Percentiles rank a stretch among this genome's conserved stretches.
Evolutionary conservation across 495 filamentous ascomycete genomes (phyloP).

Genomic region (Podospora pseudopauciseta): DNA sequence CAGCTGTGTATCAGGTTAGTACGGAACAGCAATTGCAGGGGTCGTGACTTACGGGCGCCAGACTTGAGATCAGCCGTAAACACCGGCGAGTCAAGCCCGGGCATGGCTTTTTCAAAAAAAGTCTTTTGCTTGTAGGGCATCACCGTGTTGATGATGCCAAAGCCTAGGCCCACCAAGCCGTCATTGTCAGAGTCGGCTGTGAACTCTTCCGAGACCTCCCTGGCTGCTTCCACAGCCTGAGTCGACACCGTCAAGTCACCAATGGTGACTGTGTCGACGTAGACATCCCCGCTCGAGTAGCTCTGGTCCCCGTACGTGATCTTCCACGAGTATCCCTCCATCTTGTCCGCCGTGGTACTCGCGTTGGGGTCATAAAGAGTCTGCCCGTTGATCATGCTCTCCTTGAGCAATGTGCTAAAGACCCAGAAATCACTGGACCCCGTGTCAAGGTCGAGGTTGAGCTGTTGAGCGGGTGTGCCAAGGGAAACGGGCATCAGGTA

Average conservation of each 20-base stretch:
- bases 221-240: constrained; percentile 70
- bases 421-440: constrained; percentile 71
- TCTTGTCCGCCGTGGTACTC: constrained; percentile 44
- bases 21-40: not conserved
- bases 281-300: constrained; percentile 62
- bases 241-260: constrained; percentile 57
- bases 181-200: constrained; percentile 56
- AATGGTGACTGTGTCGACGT: constrained; percentile 64
- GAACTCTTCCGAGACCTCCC: constrained; percentile 58
- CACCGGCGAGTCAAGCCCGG: constrained; percentile 53
- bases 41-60: constrained; percentile 36
- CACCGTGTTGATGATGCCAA: constrained; percentile 68
- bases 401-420: constrained; percentile 33
- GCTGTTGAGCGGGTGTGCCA: constrained; percentile 52
- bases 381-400: constrained; percentile 45
- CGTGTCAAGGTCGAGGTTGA: constrained; percentile 72
- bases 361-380: constrained; percentile 54
- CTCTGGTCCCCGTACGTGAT: constrained; percentile 73
- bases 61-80: constrained; percentile 69
- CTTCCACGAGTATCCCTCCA: constrained; percentile 57
- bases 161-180: constrained; percentile 69
- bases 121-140: constrained; percentile 59
- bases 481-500: constrained; percentile 66
- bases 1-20: constrained; percentile 39
- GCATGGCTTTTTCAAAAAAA: constrained; percentile 68